Evolutionary conservation across 2,329 filamentous ascomycete species (phyloP).

Genomic region (Scedosporium aurantiacum): DNA sequence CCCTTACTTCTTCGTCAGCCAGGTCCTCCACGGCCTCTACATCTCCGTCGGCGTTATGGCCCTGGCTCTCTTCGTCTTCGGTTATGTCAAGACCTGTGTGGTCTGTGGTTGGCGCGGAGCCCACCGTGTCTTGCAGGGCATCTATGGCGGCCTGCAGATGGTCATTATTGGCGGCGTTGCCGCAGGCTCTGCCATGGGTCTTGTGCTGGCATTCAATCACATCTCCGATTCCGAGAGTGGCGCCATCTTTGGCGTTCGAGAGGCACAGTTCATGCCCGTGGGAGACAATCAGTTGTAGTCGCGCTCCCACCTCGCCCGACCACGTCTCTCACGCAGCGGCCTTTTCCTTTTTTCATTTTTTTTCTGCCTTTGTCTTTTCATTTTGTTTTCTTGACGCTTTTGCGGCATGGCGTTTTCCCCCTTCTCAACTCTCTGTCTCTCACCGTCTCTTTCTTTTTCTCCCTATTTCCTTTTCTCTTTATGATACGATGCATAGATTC

Average conservation of each 20-base stretch:
- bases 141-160: slow-evolving; percentile 26
- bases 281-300: neutral
- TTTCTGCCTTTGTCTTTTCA: no score
- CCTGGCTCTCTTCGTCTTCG: slow-evolving; percentile 49
- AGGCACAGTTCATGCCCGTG: neutral
- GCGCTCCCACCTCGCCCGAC: no score
- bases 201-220: slow-evolving; percentile 18
- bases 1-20: slow-evolving; percentile 52
- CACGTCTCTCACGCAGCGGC: no score
- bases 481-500: neutral
- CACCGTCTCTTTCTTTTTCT: neutral
- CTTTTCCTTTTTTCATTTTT: no score
- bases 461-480: neutral
- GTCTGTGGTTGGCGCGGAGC: slow-evolving; percentile 11
- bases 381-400: no score
- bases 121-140: slow-evolving; percentile 10
- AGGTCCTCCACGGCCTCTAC: slow-evolving; percentile 38
- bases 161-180: slow-evolving; percentile 26
- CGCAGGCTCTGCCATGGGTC: slow-evolving; percentile 26
- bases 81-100: slow-evolving; percentile 52
- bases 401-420: no score
- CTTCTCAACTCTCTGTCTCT: no score
- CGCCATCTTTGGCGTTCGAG: neutral
- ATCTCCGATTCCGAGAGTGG: neutral
- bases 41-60: slow-evolving; percentile 51